Conservation (phyloP, 768 basidiomycete species). For the Tulasnella sp. region DNA sequence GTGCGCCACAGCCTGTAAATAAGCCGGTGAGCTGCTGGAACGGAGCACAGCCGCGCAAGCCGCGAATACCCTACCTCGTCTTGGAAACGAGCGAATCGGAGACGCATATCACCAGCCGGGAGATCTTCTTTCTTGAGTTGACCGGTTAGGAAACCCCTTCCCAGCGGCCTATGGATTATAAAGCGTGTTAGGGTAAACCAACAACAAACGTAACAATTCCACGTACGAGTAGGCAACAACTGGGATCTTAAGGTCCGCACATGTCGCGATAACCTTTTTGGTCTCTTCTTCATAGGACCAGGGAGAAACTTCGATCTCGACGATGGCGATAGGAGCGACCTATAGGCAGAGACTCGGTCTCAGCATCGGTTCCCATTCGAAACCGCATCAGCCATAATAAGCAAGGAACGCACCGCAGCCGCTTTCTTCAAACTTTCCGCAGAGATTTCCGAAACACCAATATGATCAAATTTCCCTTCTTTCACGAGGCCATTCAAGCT, state of each 20-base stretch:
- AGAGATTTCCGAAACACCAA: slow-evolving; percentile 12
- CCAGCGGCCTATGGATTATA: slow-evolving; percentile 52
- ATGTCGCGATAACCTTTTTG: slow-evolving; percentile 58
- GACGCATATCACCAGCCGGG: slow-evolving; percentile 51
- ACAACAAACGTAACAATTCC: neutral
- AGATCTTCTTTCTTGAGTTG: slow-evolving; percentile 51
- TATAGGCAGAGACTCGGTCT: slow-evolving; percentile 37
- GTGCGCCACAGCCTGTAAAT: slow-evolving; percentile 46
- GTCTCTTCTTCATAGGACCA: slow-evolving; percentile 62
- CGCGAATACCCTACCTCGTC: slow-evolving; percentile 45
- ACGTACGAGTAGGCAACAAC: slow-evolving; percentile 62
- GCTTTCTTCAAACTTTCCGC: slow-evolving; percentile 40
- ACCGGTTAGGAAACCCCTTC: slow-evolving; percentile 59
- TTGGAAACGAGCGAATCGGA: slow-evolving; percentile 50
- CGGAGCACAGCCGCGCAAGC: slow-evolving; percentile 31
- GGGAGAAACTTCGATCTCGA: slow-evolving; percentile 70
- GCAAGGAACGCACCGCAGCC: slow-evolving; percentile 44
- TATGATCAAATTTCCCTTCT: slow-evolving; percentile 56
- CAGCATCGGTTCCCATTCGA: neutral
- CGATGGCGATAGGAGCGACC: slow-evolving; percentile 59
- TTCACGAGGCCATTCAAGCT: slow-evolving; percentile 52
- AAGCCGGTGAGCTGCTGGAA: slow-evolving; percentile 35
- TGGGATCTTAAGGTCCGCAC: slow-evolving; percentile 58
- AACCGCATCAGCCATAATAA: neutral
- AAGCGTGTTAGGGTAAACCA: neutral